Percentiles rank a stretch among this genome's conserved stretches.
Evolutionary conservation across 805 yeast genomes (phyloP).

Genomic region (Scheffersomyces spartinae): DNA sequence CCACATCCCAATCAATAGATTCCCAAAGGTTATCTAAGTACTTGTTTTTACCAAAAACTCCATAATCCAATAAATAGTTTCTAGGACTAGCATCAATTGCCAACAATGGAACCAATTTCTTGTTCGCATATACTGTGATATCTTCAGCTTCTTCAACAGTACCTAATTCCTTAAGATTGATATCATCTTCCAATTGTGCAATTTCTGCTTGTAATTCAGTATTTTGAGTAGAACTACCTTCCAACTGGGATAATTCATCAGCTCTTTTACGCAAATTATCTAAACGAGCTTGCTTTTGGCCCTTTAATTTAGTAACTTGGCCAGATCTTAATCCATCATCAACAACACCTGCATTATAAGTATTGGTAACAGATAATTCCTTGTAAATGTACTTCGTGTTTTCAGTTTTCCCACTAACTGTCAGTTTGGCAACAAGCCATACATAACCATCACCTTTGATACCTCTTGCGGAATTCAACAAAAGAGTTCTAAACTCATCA

Average conservation of each 20-base stretch:
- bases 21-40: conserved; percentile 33
- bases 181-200: conserved; percentile 7
- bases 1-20: conserved; percentile 33
- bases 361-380: conserved; percentile 57
- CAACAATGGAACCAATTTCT: conserved; percentile 44
- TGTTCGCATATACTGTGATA: conserved; percentile 20
- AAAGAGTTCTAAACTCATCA: conserved; percentile 59
- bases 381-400: conserved; percentile 19
- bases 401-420: conserved; percentile 13
- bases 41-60: conserved; percentile 44
- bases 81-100: conserved; percentile 67
- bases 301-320: conserved; percentile 33
- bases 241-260: too few species aligned
- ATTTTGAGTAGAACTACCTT: too few species aligned
- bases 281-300: conserved; percentile 23
- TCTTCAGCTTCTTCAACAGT: conserved; percentile 31
- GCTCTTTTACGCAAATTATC: too few species aligned
- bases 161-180: conserved; percentile 25
- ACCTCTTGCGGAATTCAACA: conserved; percentile 56
- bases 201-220: conserved; percentile 4
- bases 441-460: conserved; percentile 85
- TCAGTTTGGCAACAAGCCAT: conserved; percentile 67
- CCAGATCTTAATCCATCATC: conserved; percentile 46
- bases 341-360: conserved; percentile 87
- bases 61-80: conserved; percentile 62